These are phyloP conservation scores for Metschnikowia continentalis DNA, from an alignment of 805 yeast genomes.

Conservation along the genomic window DNA sequence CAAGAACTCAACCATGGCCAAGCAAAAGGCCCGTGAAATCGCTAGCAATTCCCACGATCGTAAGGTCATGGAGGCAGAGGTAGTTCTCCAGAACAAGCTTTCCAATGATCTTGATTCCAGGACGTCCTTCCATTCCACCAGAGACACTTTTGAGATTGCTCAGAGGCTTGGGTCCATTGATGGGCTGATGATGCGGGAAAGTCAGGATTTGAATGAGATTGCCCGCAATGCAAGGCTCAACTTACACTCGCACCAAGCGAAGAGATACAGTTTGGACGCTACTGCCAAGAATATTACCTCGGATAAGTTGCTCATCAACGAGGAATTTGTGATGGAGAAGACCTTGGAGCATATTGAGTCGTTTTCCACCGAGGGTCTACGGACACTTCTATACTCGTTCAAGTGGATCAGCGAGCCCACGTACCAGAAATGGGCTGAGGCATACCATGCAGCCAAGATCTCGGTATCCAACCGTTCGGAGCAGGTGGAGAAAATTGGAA, in stretches of 20 bases:
- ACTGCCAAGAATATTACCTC: slow-evolving; percentile 25
- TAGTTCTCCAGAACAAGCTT: slow-evolving; percentile 55
- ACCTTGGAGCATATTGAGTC: slow-evolving; percentile 90
- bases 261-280: slow-evolving; percentile 44
- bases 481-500: slow-evolving; percentile 70
- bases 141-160: slow-evolving; percentile 21
- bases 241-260: slow-evolving; percentile 53
- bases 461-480: slow-evolving; percentile 63
- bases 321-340: slow-evolving; percentile 71
- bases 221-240: slow-evolving; percentile 53
- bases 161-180: slow-evolving; percentile 44
- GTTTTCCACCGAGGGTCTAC: slow-evolving; percentile 89
- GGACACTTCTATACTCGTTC: slow-evolving; percentile 83
- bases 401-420: slow-evolving; percentile 59
- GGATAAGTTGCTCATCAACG: slow-evolving; percentile 62
- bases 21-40: slow-evolving; percentile 60
- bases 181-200: slow-evolving; percentile 44
- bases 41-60: slow-evolving; percentile 54
- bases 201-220: slow-evolving; percentile 51
- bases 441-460: slow-evolving; percentile 73
- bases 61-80: slow-evolving; percentile 73
- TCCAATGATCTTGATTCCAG: slow-evolving; percentile 31
- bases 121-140: slow-evolving; percentile 29
- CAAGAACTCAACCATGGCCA: slow-evolving; percentile 54
- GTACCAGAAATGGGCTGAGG: slow-evolving; percentile 62